Base-by-base conservation (phyloP, 768 basidiomycete genomes). In the Hypsizygus marmoreus region DNA sequence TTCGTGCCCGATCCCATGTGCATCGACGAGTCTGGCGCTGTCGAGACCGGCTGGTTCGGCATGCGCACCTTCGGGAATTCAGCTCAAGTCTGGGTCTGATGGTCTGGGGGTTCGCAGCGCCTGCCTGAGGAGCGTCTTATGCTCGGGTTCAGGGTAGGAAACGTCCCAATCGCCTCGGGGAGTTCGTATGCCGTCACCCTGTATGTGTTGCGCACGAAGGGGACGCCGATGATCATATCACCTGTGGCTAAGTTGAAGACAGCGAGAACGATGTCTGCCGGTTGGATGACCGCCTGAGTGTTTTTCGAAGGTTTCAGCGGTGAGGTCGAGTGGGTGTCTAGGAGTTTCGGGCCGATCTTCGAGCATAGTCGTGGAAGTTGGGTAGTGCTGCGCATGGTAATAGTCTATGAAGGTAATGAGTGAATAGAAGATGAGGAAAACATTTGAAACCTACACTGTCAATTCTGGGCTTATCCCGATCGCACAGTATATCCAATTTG, bases 401-500 rank as follows among this genome's bases (percentile, higher is more conserved):
- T 88, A 91, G 60, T 88, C 89, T 91, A 50, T 24, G 19, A 12
- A 30, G 33, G 17, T 7, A 29, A 17, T 23, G 7, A 13, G 33
- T 26, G 19, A 5, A 33, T 22, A 40, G 30, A 16, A 33, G 43
- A 19, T 8, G 47, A 11, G 13, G 44, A 23, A 35, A 28, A 53
- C 8, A 9, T 19, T 10, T 23, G 29, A 4, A 12, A 69, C 86
- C 49, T 53, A 88, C 88, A 88, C 38, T 76, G 71, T 14, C 86
- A 83, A 50, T 88, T 82, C 76, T 6, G 86, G 84, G 16, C 62
- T 55, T 20, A 90, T 68, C 1, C 82, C 85, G 41, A 88, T 66
- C 4, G 88, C 84, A 7, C 88, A 88, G 47, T 91, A 91, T 14
- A 91, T 85, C 5, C 74, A 87, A 53, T 91, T 84, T 11, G 88